Evolutionary conservation across 139 green algal genomes (phyloP).

Genomic region (Asterochloris erici): DNA sequence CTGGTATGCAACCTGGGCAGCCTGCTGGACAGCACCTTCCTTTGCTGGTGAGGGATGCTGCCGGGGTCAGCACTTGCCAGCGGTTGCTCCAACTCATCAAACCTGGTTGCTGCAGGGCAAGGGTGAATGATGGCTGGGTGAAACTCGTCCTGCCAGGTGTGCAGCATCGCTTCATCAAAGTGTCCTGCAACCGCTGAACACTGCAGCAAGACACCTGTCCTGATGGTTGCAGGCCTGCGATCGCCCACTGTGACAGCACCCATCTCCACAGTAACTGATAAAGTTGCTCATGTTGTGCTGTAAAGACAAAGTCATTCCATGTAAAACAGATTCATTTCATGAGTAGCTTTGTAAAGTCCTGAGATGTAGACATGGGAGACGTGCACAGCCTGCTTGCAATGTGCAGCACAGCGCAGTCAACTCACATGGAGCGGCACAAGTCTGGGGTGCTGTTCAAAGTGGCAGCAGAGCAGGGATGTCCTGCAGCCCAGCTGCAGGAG

Average conservation of each 20-base stretch:
- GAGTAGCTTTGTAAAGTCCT: no score
- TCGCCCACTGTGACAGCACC: no score
- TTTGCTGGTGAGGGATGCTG: conserved; percentile 22
- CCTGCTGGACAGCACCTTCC: conserved; percentile 28
- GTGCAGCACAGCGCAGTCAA: background rate
- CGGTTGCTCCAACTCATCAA: background rate
- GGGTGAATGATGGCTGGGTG: background rate
- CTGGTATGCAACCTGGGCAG: conserved; percentile 22
- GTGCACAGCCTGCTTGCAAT: no score
- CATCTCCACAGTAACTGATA: no score
- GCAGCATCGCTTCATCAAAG: background rate
- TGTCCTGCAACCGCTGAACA: background rate
- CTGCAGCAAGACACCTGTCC: background rate
- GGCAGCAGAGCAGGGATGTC: background rate
- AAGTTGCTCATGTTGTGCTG: no score
- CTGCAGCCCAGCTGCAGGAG: background rate
- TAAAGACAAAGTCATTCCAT: no score
- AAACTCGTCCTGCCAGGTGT: background rate
- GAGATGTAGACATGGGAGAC: no score
- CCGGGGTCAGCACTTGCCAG: background rate
- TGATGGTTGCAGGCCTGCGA: background rate
- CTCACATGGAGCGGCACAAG: background rate
- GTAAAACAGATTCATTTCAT: no score
- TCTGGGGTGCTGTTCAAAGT: background rate
- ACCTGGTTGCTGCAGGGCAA: background rate